Evolutionary conservation across 108 stramenopile genomes (phyloP).

Genomic region (Cyclotella kingstonii): DNA sequence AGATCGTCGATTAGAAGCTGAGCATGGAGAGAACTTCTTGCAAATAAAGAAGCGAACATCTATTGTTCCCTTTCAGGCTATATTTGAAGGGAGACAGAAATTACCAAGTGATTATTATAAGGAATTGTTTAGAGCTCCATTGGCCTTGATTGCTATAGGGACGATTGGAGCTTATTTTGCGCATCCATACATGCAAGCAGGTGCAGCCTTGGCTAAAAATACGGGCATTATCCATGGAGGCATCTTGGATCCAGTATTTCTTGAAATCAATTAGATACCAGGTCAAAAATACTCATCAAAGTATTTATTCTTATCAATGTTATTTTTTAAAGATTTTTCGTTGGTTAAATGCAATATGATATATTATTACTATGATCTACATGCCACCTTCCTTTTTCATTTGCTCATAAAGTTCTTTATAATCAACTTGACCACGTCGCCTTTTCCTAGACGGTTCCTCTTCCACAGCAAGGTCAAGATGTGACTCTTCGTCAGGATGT

Average conservation of each 20-base stretch:
- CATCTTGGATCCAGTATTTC: constrained; percentile 38
- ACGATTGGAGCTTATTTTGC: constrained; percentile 93
- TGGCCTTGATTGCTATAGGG: constrained; percentile 83
- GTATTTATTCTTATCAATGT: background rate
- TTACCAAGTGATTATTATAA: constrained; percentile 89
- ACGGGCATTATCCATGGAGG: constrained; percentile 56
- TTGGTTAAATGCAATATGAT: constrained; percentile 7
- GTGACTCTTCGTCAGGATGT: constrained; percentile 22
- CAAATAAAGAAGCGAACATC: constrained; percentile 77
- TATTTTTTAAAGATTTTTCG: constrained; percentile 10
- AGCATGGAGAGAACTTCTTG: constrained; percentile 82
- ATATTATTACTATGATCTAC: constrained; percentile 13
- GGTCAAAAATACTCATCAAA: background rate
- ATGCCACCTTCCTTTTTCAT: constrained; percentile 76
- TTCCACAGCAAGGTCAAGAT: constrained; percentile 31
- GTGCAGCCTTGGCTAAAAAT: constrained; percentile 73
- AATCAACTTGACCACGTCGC: constrained; percentile 80
- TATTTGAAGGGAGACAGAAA: constrained; percentile 84
- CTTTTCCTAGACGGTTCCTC: constrained; percentile 66
- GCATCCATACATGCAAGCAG: constrained; percentile 96
- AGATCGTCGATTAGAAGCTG: constrained; percentile 78
- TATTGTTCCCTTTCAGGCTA: constrained; percentile 88
- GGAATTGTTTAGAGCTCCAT: constrained; percentile 91
- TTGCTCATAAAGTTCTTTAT: constrained; percentile 75
- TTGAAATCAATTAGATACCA: constrained; percentile 19